Conservation (phyloP, 805 yeast species). For the Candida palmyrensis region DNA sequence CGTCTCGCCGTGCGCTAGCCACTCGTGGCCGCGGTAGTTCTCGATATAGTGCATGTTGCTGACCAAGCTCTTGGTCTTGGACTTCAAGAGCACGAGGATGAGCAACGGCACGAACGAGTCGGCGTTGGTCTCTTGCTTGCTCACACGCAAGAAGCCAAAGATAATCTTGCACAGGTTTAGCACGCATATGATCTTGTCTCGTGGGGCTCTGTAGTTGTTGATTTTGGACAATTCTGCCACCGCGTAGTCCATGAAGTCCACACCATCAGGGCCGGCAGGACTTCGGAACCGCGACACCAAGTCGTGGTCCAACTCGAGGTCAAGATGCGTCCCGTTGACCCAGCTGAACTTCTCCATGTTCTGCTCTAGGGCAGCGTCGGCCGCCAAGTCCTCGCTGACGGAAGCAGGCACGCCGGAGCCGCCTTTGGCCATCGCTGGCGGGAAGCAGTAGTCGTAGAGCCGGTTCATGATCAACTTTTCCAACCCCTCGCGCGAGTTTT, state of each 20-base stretch:
- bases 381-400: slow-evolving; percentile 51
- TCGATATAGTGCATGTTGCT: slow-evolving; percentile 85
- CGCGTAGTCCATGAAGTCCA: slow-evolving; percentile 55
- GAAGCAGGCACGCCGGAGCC: slow-evolving; percentile 30
- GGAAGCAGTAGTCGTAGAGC: slow-evolving; percentile 68
- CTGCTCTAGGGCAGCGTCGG: slow-evolving; percentile 48
- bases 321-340: slow-evolving; percentile 72
- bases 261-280: slow-evolving; percentile 9
- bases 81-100: slow-evolving; percentile 70
- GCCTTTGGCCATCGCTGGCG: slow-evolving; percentile 58
- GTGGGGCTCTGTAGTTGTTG: slow-evolving; percentile 82
- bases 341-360: slow-evolving; percentile 64
- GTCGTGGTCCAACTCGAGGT: slow-evolving; percentile 43
- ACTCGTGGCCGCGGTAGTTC: slow-evolving; percentile 69
- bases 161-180: slow-evolving; percentile 90
- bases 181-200: slow-evolving; percentile 90
- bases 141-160: slow-evolving; percentile 75
- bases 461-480: slow-evolving; percentile 92
- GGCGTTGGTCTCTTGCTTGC: slow-evolving; percentile 73
- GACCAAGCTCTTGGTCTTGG: slow-evolving; percentile 58
- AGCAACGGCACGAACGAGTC: slow-evolving; percentile 90
- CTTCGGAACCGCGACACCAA: too few species aligned
- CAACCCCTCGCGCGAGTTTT: slow-evolving; percentile 81
- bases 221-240: slow-evolving; percentile 71
- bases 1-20: slow-evolving; percentile 76